Conservation (phyloP, 1,139 yeast genomes). For the Suhomyces terraborum region DNA sequence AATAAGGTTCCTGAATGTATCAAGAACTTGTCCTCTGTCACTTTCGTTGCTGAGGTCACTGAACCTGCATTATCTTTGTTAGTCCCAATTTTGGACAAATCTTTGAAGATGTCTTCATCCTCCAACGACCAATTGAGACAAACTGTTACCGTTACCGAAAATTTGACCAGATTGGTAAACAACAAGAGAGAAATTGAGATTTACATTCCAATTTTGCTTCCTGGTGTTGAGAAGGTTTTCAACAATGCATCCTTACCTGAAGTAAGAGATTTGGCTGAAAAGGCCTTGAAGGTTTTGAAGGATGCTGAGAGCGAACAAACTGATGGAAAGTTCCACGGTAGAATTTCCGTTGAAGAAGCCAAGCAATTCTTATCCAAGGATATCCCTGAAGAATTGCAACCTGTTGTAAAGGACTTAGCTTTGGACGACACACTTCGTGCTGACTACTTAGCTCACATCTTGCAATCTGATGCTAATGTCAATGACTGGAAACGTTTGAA, state of each 20-base stretch:
- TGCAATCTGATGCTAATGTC: slow-evolving; percentile 78
- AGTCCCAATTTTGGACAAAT: slow-evolving; percentile 90
- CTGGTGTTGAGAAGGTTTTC: slow-evolving; percentile 87
- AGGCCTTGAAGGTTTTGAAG: slow-evolving; percentile 77
- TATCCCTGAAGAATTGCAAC: slow-evolving; percentile 30
- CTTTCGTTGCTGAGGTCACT: slow-evolving; percentile 97
- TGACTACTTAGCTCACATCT: slow-evolving; percentile 55
- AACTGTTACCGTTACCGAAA: slow-evolving; percentile 94
- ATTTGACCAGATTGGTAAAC: slow-evolving; percentile 91
- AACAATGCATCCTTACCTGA: slow-evolving; percentile 94
- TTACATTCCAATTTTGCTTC: slow-evolving; percentile 81
- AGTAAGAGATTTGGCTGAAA: slow-evolving; percentile 89
- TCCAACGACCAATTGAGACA: slow-evolving; percentile 96
- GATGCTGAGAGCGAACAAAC: slow-evolving; percentile 73
- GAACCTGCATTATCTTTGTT: slow-evolving; percentile 89
- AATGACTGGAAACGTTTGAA: slow-evolving; percentile 83
- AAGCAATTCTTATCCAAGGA: slow-evolving; percentile 43
- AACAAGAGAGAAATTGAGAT: slow-evolving; percentile 89
- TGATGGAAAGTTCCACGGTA: slow-evolving; percentile 76
- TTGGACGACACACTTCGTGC: slow-evolving; percentile 38
- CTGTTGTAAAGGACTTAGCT: slow-evolving; percentile 26
- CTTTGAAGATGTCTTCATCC: slow-evolving; percentile 83
- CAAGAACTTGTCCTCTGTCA: slow-evolving; percentile 86
- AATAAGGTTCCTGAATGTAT: slow-evolving; percentile 86
- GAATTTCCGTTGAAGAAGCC: slow-evolving; percentile 62